Evolutionary conservation across 345 rosid genomes (phyloP).

Genomic region (Hypericum perforatum): DNA sequence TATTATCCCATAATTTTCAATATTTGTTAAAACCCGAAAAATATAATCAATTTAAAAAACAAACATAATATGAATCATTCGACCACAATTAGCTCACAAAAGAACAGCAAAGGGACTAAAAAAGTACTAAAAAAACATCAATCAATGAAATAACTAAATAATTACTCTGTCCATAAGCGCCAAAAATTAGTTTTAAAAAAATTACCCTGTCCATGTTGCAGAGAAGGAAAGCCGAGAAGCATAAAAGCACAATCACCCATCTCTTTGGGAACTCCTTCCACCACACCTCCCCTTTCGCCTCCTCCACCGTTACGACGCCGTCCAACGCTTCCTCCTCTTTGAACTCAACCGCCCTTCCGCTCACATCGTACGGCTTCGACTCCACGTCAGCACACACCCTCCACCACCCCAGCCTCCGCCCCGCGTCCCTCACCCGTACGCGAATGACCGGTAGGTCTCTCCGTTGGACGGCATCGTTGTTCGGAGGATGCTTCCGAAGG

Average conservation of each 20-base stretch:
- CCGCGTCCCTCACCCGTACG: constrained; percentile 32
- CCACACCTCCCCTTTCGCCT: constrained; percentile 39
- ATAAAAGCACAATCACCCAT: constrained; percentile 74
- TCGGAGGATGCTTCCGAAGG: constrained; percentile 8
- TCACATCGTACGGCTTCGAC: constrained; percentile 24
- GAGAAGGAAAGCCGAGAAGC: constrained; percentile 81
- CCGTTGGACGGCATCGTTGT: constrained; percentile 15
- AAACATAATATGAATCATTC: too few species aligned
- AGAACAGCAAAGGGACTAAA: neutral
- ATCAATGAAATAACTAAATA: too few species aligned
- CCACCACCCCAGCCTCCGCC: constrained; percentile 23
- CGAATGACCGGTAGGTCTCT: constrained; percentile 28
- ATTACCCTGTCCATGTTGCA: constrained; percentile 92
- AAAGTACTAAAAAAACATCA: neutral
- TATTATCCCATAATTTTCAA: too few species aligned
- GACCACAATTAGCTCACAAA: neutral
- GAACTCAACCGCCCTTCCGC: constrained; percentile 21
- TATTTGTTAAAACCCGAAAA: too few species aligned
- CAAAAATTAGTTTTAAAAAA: too few species aligned
- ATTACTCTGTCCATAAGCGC: constrained; percentile 40
- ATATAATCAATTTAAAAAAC: too few species aligned
- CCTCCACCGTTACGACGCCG: constrained; percentile 21
- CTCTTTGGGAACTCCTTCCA: constrained; percentile 88
- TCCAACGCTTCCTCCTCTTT: constrained; percentile 13
- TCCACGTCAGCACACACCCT: constrained; percentile 30